Evolutionary conservation across 2,329 filamentous ascomycete species (phyloP).

Genomic region (Venturia carpophila): DNA sequence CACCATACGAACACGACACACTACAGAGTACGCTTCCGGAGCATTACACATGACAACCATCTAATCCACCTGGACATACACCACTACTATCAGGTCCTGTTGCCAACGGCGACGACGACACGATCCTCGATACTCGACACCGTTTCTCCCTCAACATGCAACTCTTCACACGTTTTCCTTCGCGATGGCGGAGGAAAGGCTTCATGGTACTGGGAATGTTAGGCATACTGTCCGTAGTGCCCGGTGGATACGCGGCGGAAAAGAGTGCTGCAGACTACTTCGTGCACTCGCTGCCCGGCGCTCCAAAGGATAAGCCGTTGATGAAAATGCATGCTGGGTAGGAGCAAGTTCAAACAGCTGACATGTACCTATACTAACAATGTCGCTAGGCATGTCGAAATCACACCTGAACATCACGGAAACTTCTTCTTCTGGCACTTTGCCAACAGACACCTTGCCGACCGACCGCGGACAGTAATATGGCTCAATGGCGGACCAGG

Average conservation of each 20-base stretch:
- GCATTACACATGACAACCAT: not conserved
- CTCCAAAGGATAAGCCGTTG: conserved; percentile 61
- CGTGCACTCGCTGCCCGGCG: conserved; percentile 75
- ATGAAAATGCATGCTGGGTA: conserved; percentile 99
- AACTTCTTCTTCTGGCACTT: conserved; percentile 99
- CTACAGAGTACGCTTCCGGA: not conserved
- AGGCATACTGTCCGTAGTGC: conserved; percentile 10
- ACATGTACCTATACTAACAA: conserved; percentile 17
- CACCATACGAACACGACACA: conserved; percentile 5
- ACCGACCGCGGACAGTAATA: conserved; percentile 81
- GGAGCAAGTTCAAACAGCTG: conserved; percentile 30
- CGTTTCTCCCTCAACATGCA: not conserved
- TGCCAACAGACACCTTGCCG: conserved; percentile 89
- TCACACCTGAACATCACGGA: conserved; percentile 75
- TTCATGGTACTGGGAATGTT: conserved; percentile 9
- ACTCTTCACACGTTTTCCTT: conserved; percentile 8
- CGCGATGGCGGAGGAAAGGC: conserved; percentile 17
- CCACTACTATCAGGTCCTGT: not conserved
- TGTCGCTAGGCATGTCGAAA: conserved; percentile 70
- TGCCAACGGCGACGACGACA: not conserved
- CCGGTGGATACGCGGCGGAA: conserved; percentile 24
- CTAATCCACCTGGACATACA: not conserved
- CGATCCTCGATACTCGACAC: not conserved
- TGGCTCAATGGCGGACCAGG: conserved; percentile 97
- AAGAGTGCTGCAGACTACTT: conserved; percentile 77